These are phyloP conservation scores for Fraxinus angustifolia DNA, from an alignment of 305 asterid species.

Conservation along the genomic window DNA sequence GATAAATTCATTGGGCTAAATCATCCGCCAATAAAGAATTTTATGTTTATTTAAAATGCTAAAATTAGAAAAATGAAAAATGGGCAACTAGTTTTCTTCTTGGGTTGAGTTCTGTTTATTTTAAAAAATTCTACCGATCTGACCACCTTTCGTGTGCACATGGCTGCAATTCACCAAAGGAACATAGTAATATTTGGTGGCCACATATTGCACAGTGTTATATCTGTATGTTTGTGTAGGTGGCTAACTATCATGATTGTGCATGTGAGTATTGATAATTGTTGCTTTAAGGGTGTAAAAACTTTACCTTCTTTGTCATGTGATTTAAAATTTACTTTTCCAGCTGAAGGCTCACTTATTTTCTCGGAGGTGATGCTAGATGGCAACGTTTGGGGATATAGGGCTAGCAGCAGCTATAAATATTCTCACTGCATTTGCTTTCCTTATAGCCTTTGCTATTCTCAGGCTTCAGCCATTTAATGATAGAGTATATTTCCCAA, in stretches of 20 bases:
- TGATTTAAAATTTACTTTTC: constrained; percentile 1
- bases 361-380: constrained; percentile 31
- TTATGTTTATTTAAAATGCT: background rate
- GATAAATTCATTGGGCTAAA: background rate
- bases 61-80: background rate
- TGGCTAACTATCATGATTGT: background rate
- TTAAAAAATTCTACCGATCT: background rate
- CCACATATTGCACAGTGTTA: background rate
- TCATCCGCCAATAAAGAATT: background rate
- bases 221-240: background rate
- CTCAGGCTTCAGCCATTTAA: constrained; percentile 89
- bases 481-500: constrained; percentile 90
- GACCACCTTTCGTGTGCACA: background rate
- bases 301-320: background rate
- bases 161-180: background rate
- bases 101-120: background rate
- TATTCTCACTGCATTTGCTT: constrained; percentile 64
- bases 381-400: constrained; percentile 81
- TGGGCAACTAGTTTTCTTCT: background rate
- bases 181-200: background rate
- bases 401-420: constrained; percentile 79
- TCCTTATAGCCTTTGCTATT: constrained; percentile 79
- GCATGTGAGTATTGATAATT: background rate
- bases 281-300: constrained; percentile 17
- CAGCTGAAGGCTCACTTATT: constrained; percentile 29